Evolutionary conservation across 106 monocot genomes (phyloP), one percentile per base, ranked within the genome.

Genomic region (Agapanthus africanus): DNA sequence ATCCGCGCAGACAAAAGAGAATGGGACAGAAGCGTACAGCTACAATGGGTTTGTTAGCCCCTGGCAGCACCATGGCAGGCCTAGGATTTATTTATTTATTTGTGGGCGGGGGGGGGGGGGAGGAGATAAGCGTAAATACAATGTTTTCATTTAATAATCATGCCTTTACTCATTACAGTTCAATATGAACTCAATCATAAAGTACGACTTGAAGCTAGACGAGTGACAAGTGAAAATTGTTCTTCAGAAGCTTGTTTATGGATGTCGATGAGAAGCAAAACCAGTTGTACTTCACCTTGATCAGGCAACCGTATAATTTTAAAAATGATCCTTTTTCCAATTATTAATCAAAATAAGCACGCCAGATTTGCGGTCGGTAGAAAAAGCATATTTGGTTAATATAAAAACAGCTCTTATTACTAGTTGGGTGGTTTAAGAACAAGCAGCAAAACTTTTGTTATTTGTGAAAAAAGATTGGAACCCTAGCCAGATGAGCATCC

Each of bases 11-110:
- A 68, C 32, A 56, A 54, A 95, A 95, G 34, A 88, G 56, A 70
- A 88, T 56, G 37, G 86, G 95, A 54, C 95, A 95, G 79, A 95
- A 95, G 19, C 91, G 83, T 40, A 91, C 80, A 39, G 86, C 88
- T 21, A 95, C 91, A 51, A 88, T 79, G 31, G 95, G 90, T 77
- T 91, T 88, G 79, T 68, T 88, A n/a, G 91, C 91, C 11, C 85
- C 88, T 52, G 86, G 84, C n/a, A 95, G 78, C 69, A 80, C 85
- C n/a, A 95, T 40, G 0, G 95, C 73, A 39, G 95, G 95, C 78
- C 95, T 95, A 49, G 19, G 68, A 61, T 16, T 61, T 61, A 36
- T n/a, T n/a, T n/a, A n/a, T n/a, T n/a, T n/a, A n/a, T n/a, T n/a
- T n/a, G n/a, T n/a, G n/a, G n/a, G n/a, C n/a, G n/a, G n/a, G n/a